Evolutionary conservation across 2,329 filamentous ascomycete species (phyloP), one percentile per base, ranked within the genome.

Genomic region (Penicillium sclerotiorum): DNA sequence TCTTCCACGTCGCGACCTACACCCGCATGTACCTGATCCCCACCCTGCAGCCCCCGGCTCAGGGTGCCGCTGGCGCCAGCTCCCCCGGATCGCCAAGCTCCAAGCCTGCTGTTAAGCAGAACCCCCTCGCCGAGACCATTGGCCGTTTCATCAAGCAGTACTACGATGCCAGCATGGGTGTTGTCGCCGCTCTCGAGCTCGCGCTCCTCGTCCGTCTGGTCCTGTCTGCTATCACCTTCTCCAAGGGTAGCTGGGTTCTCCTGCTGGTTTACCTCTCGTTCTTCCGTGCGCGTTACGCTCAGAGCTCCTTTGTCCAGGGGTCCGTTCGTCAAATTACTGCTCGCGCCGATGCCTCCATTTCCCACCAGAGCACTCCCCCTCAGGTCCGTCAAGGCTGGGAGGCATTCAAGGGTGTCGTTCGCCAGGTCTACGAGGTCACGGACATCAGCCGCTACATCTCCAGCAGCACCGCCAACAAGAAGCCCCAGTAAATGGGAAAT

Each of bases 1-100:
- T 97, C 74, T 99, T 99, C 86, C 94, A 99, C 77, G 91, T 97
- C 62, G 90, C 92, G 55, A 97, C 94, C 59, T 99, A 99, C 77
- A 89, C 89, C 59, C 91, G 94, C 72, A 88, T 89, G 71, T 95
- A 95, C 78, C 77, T 99, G 59, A 88, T 99, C 64, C 94, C 94
- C 53, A 90, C 89, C 57, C 69, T 99, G 64, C 81, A 88, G 65
- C 89, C 91, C 13, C 81, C 85, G 52, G 78, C 80, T 58, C 67
- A 68, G 38, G 58, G 45, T 40, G 70, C 77, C 57, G 65, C 77
- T 28, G 73, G 81, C 28, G 69, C 82, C 12, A 73, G 82, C 32
- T 78, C 81, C 35, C 77, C 80, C 44, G 75, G 80, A 45, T 80
- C 84, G 50, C 74, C 79, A 15, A 78, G 74, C 56, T 78, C 80